A percentile compares a stretch with the other conserved stretches of the same genome.
Evolutionary conservation across 805 yeast genomes (phyloP).

Genomic region (Zygosaccharomyces rouxii): DNA sequence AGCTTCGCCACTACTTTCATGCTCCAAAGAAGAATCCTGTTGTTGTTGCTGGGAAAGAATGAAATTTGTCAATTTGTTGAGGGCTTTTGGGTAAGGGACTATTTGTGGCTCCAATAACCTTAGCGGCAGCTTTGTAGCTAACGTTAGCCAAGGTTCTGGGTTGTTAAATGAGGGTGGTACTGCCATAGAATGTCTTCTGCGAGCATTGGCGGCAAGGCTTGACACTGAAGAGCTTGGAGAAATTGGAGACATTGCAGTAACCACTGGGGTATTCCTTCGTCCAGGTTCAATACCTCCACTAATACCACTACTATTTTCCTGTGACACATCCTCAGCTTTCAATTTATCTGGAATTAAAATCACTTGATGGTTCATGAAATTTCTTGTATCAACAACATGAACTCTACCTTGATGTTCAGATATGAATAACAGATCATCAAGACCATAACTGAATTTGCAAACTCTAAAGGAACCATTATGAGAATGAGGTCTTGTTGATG

Average conservation of each 20-base stretch:
- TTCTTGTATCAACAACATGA: slow-evolving; percentile 76
- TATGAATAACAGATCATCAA: slow-evolving; percentile 71
- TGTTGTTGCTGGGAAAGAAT: slow-evolving; percentile 9
- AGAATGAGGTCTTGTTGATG: slow-evolving; percentile 55
- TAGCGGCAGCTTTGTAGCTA: slow-evolving; percentile 29
- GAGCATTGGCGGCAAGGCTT: slow-evolving; percentile 6
- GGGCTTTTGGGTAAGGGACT: slow-evolving; percentile 31
- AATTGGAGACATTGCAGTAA: slow-evolving; percentile 9
- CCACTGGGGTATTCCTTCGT: slow-evolving; percentile 10
- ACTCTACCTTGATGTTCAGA: slow-evolving; percentile 85
- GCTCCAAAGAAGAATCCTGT: slow-evolving; percentile 2
- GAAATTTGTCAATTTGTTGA: slow-evolving; percentile 19
- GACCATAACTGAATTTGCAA: slow-evolving; percentile 55
- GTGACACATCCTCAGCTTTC: slow-evolving; percentile 12
- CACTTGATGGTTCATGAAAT: slow-evolving; percentile 70
- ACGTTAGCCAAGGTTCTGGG: slow-evolving; percentile 27
- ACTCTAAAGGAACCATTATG: slow-evolving; percentile 65
- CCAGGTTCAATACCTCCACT: slow-evolving; percentile 7
- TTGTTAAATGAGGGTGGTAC: slow-evolving; percentile 9
- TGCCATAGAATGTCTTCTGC: slow-evolving; percentile 24
- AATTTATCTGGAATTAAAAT: slow-evolving; percentile 52
- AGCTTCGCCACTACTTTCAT: background rate
- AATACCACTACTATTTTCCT: background rate
- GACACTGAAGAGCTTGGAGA: slow-evolving; percentile 11
- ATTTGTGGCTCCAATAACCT: slow-evolving; percentile 30